A percentile compares a stretch with the other conserved stretches of the same genome.
phyloP scores from a whole-genome alignment of 1,284 basidiomycete genomes.

The Puccinia polysora region DNA sequence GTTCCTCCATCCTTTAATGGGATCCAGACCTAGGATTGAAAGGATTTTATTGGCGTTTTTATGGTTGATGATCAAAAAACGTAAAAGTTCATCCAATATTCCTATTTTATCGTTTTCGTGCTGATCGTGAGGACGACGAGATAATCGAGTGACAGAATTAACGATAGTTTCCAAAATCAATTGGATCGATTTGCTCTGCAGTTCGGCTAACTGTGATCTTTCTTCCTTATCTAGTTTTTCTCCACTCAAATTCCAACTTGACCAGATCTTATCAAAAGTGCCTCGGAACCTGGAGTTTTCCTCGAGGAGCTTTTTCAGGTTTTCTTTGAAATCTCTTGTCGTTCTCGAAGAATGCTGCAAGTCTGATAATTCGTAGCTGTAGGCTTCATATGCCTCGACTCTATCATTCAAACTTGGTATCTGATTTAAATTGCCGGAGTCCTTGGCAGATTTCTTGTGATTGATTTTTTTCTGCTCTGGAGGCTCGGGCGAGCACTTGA shows the following conservation, averaged over 20 bases:
- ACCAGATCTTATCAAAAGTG: slow-evolving; percentile 22
- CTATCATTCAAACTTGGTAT: not conserved
- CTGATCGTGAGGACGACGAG: not conserved
- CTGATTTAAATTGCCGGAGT: not conserved
- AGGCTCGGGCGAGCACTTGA: slow-evolving; percentile 3
- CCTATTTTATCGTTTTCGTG: not conserved
- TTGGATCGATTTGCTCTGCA: slow-evolving; percentile 14
- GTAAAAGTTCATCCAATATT: slow-evolving; percentile 4
- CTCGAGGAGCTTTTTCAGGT: not conserved
- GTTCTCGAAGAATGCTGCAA: not conserved
- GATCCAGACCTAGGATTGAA: slow-evolving; percentile 30
- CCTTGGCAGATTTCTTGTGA: not conserved
- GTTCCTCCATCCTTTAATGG: slow-evolving; percentile 39
- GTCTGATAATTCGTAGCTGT: slow-evolving; percentile 7
- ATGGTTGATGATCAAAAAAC: slow-evolving; percentile 4
- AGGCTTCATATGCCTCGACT: slow-evolving; percentile 1
- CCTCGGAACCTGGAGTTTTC: slow-evolving; percentile 9
- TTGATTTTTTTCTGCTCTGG: not conserved
- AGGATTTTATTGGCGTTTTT: slow-evolving; percentile 21
- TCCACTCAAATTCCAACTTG: not conserved
- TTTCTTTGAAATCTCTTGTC: not conserved
- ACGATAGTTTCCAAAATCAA: slow-evolving; percentile 1
- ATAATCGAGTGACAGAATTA: too few species aligned
- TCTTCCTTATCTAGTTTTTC: slow-evolving; percentile 8
- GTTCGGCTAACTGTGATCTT: not conserved